Conservation (phyloP, 257 asterid species). For the Ocimum tenuiflorum region DNA sequence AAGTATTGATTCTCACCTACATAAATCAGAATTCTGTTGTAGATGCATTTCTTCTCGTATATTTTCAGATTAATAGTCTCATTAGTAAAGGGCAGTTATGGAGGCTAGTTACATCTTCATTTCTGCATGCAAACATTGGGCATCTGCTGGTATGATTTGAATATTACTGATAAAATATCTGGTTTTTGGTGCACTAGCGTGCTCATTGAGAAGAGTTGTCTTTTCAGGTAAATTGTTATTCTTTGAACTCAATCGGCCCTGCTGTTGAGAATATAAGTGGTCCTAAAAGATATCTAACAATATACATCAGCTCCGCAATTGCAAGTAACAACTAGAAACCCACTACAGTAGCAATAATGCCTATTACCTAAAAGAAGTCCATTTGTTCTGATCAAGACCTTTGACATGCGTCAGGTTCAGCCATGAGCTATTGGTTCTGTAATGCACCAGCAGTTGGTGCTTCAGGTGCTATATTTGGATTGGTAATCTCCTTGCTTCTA, state of each 20-base stretch:
- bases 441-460: slow-evolving; percentile 91
- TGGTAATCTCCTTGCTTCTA: slow-evolving; percentile 43
- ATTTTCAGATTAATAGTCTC: slow-evolving; percentile 68
- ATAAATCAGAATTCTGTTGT: background rate
- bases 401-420: slow-evolving; percentile 51
- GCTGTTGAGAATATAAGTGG: slow-evolving; percentile 64
- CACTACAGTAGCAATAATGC: slow-evolving; percentile 9
- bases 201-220: slow-evolving; percentile 9
- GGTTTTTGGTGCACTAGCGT: slow-evolving; percentile 7
- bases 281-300: slow-evolving; percentile 57
- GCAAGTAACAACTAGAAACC: slow-evolving; percentile 48
- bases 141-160: slow-evolving; percentile 70
- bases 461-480: slow-evolving; percentile 87
- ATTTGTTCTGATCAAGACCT: slow-evolving; percentile 19
- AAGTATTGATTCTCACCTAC: slow-evolving; percentile 1
- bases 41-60: slow-evolving; percentile 2
- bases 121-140: slow-evolving; percentile 72
- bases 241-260: slow-evolving; percentile 74
- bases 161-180: background rate
- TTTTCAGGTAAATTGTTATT: slow-evolving; percentile 79
- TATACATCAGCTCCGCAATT: slow-evolving; percentile 68
- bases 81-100: slow-evolving; percentile 77
- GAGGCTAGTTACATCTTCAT: slow-evolving; percentile 81
- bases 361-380: slow-evolving; percentile 17
- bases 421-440: slow-evolving; percentile 67